These are phyloP conservation scores for Tetrastigma voinierianum DNA, from an alignment of 164 flowering plant species.

Conservation along the genomic window DNA sequence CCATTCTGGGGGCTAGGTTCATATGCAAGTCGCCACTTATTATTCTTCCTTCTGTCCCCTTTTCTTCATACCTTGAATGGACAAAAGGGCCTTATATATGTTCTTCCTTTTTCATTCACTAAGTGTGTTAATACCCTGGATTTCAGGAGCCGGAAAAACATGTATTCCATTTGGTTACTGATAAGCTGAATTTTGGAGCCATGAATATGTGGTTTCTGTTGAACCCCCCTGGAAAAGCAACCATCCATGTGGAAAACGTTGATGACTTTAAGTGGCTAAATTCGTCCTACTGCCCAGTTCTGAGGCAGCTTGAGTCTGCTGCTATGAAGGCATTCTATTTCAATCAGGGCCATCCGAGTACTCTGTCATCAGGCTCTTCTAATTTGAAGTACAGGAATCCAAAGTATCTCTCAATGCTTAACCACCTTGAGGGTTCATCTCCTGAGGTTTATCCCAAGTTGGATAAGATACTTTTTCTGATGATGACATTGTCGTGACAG, in stretches of 20 bases:
- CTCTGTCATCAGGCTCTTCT: constrained; percentile 85
- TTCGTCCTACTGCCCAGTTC: constrained; percentile 94
- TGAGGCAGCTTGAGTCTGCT: constrained; percentile 88
- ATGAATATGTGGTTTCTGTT: constrained; percentile 99
- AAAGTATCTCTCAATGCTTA: constrained; percentile 97
- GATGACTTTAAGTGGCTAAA: constrained; percentile 98
- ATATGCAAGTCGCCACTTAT: background rate
- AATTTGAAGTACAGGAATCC: constrained; percentile 95
- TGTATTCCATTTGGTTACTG: constrained; percentile 95
- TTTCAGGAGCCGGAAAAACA: constrained; percentile 94
- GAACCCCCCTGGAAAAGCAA: constrained; percentile 96
- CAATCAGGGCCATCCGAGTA: constrained; percentile 85
- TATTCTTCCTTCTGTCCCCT: too few relatives aligned
- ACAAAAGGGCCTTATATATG: too few relatives aligned
- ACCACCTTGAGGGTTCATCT: constrained; percentile 96
- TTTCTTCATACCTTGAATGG: too few relatives aligned
- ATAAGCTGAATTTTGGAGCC: constrained; percentile 94
- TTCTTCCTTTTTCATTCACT: constrained; percentile 1
- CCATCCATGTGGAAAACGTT: constrained; percentile 97
- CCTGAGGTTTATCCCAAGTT: constrained; percentile 90
- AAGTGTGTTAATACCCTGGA: constrained; percentile 17
- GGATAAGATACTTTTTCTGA: constrained; percentile 94
- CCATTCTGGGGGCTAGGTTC: background rate
- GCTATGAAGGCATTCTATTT: constrained; percentile 97
- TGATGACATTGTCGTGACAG: constrained; percentile 98